A percentile compares a stretch with the other conserved stretches of the same genome.
Evolutionary conservation across 192 early-diverging fungal species (phyloP).

Genomic region (Umbelopsis ramanniana): DNA sequence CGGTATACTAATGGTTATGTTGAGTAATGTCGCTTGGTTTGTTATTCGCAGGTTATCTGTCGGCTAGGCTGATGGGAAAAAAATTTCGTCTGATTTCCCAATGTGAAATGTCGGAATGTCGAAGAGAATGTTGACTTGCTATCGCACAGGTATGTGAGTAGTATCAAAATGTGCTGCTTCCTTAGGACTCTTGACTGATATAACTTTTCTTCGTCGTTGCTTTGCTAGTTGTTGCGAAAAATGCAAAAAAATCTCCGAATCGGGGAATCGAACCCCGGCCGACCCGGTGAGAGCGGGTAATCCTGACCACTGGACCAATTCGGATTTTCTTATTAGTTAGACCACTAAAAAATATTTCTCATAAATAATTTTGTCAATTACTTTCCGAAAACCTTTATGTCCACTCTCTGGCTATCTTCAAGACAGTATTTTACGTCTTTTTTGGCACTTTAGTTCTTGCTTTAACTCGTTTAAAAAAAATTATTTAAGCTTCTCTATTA

Average conservation of each 20-base stretch:
- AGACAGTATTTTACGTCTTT: too few relatives aligned
- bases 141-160: not conserved
- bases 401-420: too few relatives aligned
- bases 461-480: too few relatives aligned
- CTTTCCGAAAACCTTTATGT: too few relatives aligned
- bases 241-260: constrained; percentile 14
- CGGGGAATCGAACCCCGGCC: constrained; percentile 25
- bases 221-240: not conserved
- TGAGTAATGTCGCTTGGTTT: too few relatives aligned
- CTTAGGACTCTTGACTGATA: not conserved
- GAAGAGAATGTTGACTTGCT: not conserved
- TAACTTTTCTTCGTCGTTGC: not conserved
- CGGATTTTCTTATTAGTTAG: not conserved
- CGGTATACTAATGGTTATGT: too few relatives aligned
- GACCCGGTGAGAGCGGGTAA: constrained; percentile 25
- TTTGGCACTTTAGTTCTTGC: too few relatives aligned
- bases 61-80: not conserved
- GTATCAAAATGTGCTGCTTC: not conserved
- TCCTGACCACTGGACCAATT: constrained; percentile 25
- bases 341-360: not conserved
- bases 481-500: too few relatives aligned
- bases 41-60: not conserved
- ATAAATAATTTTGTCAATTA: too few relatives aligned
- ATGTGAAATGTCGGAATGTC: not conserved
- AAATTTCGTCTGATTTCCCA: not conserved